Evolutionary conservation across 768 basidiomycete species (phyloP).

Genomic region (Termitomyces sp.): DNA sequence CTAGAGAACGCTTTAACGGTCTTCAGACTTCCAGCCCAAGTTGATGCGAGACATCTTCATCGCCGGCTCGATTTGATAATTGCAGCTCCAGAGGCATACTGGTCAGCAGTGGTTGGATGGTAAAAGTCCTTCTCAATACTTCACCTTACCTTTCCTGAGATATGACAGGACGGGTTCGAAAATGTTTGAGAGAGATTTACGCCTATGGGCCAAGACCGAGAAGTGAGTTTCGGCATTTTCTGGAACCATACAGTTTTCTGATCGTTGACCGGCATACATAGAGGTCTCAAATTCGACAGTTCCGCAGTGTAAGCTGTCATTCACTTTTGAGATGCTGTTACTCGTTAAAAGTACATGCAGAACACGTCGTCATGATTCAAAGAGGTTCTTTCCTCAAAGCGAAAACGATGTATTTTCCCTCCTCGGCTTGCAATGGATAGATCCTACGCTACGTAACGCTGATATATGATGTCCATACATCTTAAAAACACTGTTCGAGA

Average conservation of each 20-base stretch:
- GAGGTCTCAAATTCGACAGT: conserved; percentile 84
- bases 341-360: conserved; percentile 29
- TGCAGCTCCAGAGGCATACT: conserved; percentile 72
- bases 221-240: conserved; percentile 32
- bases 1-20: conserved; percentile 85
- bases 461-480: conserved; percentile 38
- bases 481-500: neutral
- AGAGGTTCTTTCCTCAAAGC: conserved; percentile 53
- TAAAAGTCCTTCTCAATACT: conserved; percentile 24
- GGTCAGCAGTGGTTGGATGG: conserved; percentile 91
- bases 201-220: conserved; percentile 67
- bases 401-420: conserved; percentile 74
- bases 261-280: conserved; percentile 19
- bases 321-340: neutral
- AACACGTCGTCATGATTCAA: conserved; percentile 62
- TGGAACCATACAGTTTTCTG: neutral
- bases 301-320: conserved; percentile 62
- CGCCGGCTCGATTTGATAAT: conserved; percentile 85
- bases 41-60: conserved; percentile 37
- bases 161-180: conserved; percentile 74
- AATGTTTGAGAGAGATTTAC: conserved; percentile 86
- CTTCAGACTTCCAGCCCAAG: conserved; percentile 54
- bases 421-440: conserved; percentile 66
- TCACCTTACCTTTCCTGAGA: neutral
- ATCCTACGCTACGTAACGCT: conserved; percentile 71